Evolutionary conservation across 352 stramenopile species (phyloP).

Genomic region (Globisporangium cylindrosporum): DNA sequence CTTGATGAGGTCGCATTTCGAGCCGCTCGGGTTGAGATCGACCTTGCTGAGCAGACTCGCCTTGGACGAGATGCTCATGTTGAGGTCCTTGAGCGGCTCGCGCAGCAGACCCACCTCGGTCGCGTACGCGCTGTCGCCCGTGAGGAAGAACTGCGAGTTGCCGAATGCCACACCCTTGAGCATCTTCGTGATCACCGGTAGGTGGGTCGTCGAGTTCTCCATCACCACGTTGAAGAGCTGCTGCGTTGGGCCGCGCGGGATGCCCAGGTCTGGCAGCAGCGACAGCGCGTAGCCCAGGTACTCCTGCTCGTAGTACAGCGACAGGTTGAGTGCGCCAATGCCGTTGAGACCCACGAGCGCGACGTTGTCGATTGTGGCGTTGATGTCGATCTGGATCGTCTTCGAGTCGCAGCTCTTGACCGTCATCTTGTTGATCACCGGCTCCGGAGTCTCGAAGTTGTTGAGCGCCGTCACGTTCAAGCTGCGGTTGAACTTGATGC

Average conservation of each 20-base stretch:
- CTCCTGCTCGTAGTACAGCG: conserved; percentile 53
- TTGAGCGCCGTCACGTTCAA: conserved; percentile 48
- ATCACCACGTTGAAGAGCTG: conserved; percentile 54
- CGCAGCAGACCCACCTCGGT: conserved; percentile 20
- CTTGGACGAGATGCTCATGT: conserved; percentile 31
- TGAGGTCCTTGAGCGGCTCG: conserved; percentile 22
- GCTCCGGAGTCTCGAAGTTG: conserved; percentile 46
- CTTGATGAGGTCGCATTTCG: conserved; percentile 23
- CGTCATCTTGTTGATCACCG: conserved; percentile 55
- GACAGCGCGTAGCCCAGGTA: conserved; percentile 67
- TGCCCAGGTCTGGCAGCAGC: conserved; percentile 31
- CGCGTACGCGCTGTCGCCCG: conserved; percentile 27
- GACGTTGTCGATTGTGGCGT: conserved; percentile 41
- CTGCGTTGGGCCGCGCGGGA: conserved; percentile 45
- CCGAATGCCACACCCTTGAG: conserved; percentile 30
- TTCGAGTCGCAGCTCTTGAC: conserved; percentile 39
- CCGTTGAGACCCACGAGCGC: conserved; percentile 17
- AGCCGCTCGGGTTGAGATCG: conserved; percentile 21
- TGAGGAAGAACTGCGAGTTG: conserved; percentile 53
- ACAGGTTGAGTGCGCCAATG: conserved; percentile 68
- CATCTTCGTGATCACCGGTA: conserved; percentile 35
- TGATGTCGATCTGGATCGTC: conserved; percentile 45
- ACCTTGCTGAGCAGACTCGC: conserved; percentile 20
- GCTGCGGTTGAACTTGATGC: conserved; percentile 42
- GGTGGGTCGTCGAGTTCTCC: conserved; percentile 22